These are phyloP conservation scores for Fraxinus quadrangulata DNA, from an alignment of 257 asterid genomes.

Conservation along the genomic window DNA sequence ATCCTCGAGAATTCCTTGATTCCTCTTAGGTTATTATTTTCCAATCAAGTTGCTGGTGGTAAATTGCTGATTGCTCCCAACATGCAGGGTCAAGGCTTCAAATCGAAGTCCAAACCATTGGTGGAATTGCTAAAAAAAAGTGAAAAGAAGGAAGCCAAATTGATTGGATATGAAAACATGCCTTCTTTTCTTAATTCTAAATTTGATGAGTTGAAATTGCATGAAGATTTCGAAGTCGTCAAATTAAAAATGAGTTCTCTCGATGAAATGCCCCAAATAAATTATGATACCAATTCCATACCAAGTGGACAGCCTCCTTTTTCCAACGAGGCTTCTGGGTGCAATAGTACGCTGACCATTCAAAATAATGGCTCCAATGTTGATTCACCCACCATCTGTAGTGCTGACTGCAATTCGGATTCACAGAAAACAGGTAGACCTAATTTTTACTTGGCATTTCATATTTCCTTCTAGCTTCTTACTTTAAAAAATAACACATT, in stretches of 20 bases:
- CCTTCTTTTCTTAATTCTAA: constrained; percentile 33
- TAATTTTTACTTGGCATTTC: constrained; percentile 20
- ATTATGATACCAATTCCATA: constrained; percentile 27
- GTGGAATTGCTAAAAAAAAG: constrained; percentile 60
- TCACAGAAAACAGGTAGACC: constrained; percentile 55
- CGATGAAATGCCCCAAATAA: constrained; percentile 33
- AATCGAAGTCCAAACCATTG: constrained; percentile 54
- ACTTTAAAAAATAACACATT: constrained; percentile 25
- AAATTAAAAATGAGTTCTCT: constrained; percentile 33
- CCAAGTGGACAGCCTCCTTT: constrained; percentile 24
- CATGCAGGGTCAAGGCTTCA: constrained; percentile 74
- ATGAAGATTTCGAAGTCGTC: constrained; percentile 36
- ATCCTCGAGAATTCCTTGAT: constrained; percentile 16
- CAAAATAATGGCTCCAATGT: constrained; percentile 29
- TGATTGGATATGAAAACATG: constrained; percentile 81
- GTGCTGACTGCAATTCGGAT: constrained; percentile 19
- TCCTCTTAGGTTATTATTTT: constrained; percentile 6
- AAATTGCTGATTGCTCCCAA: constrained; percentile 24
- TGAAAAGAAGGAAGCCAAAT: constrained; percentile 51
- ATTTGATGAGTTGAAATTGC: constrained; percentile 28
- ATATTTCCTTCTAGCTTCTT: constrained; percentile 20
- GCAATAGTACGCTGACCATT: constrained; percentile 22
- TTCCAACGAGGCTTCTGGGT: constrained; percentile 33
- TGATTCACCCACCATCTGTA: constrained; percentile 24
- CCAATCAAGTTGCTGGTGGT: constrained; percentile 7